Evolutionary conservation across 192 early-diverging fungal species (phyloP).

Genomic region (Umbelopsis sp.): DNA sequence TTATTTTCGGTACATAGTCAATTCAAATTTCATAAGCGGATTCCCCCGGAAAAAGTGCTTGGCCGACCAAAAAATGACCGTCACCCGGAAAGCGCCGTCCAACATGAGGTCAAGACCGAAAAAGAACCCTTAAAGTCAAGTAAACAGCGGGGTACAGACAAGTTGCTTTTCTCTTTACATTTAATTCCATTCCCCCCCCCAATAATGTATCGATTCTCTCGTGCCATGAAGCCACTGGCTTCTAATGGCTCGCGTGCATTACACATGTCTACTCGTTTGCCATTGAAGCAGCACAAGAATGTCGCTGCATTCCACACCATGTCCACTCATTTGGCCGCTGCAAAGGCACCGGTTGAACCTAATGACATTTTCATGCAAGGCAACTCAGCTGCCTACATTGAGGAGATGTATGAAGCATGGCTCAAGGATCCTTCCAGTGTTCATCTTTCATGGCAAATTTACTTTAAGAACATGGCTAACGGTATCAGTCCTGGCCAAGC

Average conservation of each 20-base stretch:
- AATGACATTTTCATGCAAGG: conserved; percentile 88
- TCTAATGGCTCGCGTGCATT: conserved; percentile 16
- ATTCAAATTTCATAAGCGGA: neutral
- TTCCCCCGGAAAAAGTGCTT: neutral
- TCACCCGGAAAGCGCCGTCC: conserved; percentile 14
- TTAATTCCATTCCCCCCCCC: conserved; percentile 17
- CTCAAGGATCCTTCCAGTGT: conserved; percentile 86
- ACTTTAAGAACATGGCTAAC: conserved; percentile 83
- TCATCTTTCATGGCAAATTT: conserved; percentile 95
- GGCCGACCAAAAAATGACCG: neutral
- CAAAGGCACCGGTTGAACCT: conserved; percentile 47
- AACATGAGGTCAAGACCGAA: neutral
- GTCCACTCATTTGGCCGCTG: conserved; percentile 33
- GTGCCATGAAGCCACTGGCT: conserved; percentile 21
- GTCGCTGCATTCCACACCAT: conserved; percentile 33
- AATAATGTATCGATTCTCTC: conserved; percentile 36
- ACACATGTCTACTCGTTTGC: conserved; percentile 13
- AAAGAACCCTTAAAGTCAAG: neutral
- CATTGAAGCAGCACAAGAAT: conserved; percentile 23
- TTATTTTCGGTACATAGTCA: too few species aligned
- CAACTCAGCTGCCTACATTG: conserved; percentile 82
- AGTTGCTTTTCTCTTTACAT: conserved; percentile 19
- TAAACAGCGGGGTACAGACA: neutral
- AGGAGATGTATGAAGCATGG: conserved; percentile 97
- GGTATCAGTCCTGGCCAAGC: conserved; percentile 68